Evolutionary conservation across 768 basidiomycete genomes (phyloP).

Genomic region (Tephrocybe sp.): DNA sequence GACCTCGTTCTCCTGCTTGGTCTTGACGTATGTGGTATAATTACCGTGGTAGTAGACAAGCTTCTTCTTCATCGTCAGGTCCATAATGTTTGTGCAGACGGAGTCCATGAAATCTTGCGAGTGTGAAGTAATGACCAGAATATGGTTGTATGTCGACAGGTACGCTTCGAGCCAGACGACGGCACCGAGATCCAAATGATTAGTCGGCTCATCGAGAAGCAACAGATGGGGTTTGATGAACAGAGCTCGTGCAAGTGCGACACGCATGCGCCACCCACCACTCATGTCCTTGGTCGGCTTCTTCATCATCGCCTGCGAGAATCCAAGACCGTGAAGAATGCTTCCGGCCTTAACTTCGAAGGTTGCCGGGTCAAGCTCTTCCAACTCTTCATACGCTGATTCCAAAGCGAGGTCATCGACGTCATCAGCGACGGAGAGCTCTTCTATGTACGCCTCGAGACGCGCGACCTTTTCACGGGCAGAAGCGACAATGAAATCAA

Average conservation of each 20-base stretch:
- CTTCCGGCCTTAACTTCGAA: slow-evolving; percentile 96
- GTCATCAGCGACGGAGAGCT: slow-evolving; percentile 84
- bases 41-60: slow-evolving; percentile 95
- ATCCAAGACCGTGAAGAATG: slow-evolving; percentile 97
- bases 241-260: slow-evolving; percentile 92
- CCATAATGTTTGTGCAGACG: slow-evolving; percentile 98
- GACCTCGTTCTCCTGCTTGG: slow-evolving; percentile 95
- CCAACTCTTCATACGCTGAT: slow-evolving; percentile 90
- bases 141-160: slow-evolving; percentile 97
- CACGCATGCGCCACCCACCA: slow-evolving; percentile 99
- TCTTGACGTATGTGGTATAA: slow-evolving; percentile 96
- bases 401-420: slow-evolving; percentile 90
- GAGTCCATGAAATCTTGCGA: slow-evolving; percentile 99
- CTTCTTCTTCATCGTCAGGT: slow-evolving; percentile 89
- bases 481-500: slow-evolving; percentile 94
- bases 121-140: slow-evolving; percentile 95
- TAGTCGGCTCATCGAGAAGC: slow-evolving; percentile 90
- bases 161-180: slow-evolving; percentile 99
- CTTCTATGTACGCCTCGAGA: slow-evolving; percentile 92
- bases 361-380: slow-evolving; percentile 93
- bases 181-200: slow-evolving; percentile 94
- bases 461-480: slow-evolving; percentile 92
- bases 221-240: slow-evolving; percentile 97
- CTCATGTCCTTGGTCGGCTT: slow-evolving; percentile 98
- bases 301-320: slow-evolving; percentile 88